Evolutionary conservation across 148 eudicot species (phyloP).

Genomic region (Suaeda aralocaspica): DNA sequence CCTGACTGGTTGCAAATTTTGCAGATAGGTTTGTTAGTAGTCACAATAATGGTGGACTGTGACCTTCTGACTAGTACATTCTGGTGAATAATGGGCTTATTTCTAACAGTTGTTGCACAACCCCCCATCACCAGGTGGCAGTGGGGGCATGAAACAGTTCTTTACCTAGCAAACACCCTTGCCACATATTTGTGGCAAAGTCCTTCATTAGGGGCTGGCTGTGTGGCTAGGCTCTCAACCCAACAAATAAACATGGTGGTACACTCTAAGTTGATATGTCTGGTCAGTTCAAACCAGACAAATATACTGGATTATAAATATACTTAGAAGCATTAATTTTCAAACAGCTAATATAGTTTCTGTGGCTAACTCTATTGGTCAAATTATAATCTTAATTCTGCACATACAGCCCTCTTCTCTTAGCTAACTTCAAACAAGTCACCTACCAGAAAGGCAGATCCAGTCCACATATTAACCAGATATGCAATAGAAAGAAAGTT

Average conservation of each 20-base stretch:
- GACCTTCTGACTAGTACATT: constrained; percentile 53
- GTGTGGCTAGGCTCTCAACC: constrained; percentile 58
- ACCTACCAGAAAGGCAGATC: too few species aligned
- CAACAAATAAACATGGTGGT: constrained; percentile 47
- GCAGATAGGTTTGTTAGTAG: constrained; percentile 43
- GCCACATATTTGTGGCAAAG: constrained; percentile 57
- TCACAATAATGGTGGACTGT: constrained; percentile 54
- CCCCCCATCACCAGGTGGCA: constrained; percentile 40
- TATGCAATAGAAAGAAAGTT: too few species aligned
- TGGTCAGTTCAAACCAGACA: constrained; percentile 2
- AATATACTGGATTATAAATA: neutral
- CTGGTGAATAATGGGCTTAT: constrained; percentile 45
- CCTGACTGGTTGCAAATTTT: constrained; percentile 50
- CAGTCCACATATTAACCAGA: too few species aligned
- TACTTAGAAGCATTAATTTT: too few species aligned
- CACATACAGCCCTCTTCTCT: too few species aligned
- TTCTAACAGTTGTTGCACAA: constrained; percentile 58
- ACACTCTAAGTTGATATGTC: constrained; percentile 53
- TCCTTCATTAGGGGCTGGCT: constrained; percentile 38
- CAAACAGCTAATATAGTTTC: neutral
- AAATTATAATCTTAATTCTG: neutral
- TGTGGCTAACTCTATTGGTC: neutral
- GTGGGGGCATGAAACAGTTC: constrained; percentile 37
- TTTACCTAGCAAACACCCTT: constrained; percentile 46
- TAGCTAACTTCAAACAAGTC: too few species aligned